Evolutionary conservation across 2,329 filamentous ascomycete species (phyloP).

Genomic region (Botrytis aclada): DNA sequence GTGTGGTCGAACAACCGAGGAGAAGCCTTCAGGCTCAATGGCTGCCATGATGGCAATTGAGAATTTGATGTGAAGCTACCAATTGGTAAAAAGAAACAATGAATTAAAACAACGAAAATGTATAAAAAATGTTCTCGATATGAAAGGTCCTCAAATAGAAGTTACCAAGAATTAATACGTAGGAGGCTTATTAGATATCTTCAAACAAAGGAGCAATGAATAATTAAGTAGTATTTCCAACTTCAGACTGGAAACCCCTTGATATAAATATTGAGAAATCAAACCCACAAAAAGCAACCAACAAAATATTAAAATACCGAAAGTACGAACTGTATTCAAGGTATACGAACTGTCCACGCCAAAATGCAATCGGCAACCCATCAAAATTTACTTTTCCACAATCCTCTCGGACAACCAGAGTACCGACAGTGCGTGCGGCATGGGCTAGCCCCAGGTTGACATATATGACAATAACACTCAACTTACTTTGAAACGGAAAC

Average conservation of each 20-base stretch:
- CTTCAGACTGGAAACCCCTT: neutral
- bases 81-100: neutral
- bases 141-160: neutral
- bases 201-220: neutral
- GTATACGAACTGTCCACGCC: neutral
- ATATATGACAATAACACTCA: neutral
- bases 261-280: neutral
- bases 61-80: neutral
- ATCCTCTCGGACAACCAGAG: conserved; percentile 10
- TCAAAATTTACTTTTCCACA: neutral
- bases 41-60: conserved; percentile 20
- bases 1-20: conserved; percentile 11
- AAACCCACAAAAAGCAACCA: neutral
- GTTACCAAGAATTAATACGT: neutral
- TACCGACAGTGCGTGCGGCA: conserved; percentile 1
- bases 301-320: neutral
- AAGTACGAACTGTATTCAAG: neutral
- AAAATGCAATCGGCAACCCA: neutral
- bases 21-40: conserved; percentile 23
- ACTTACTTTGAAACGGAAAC: conserved; percentile 1
- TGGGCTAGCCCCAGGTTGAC: neutral
- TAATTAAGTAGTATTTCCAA: neutral
- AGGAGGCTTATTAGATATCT: neutral
- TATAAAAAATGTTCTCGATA: neutral
- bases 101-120: neutral